phyloP scores from a whole-genome alignment of 768 basidiomycete species.

The Tulasnella sp. region DNA sequence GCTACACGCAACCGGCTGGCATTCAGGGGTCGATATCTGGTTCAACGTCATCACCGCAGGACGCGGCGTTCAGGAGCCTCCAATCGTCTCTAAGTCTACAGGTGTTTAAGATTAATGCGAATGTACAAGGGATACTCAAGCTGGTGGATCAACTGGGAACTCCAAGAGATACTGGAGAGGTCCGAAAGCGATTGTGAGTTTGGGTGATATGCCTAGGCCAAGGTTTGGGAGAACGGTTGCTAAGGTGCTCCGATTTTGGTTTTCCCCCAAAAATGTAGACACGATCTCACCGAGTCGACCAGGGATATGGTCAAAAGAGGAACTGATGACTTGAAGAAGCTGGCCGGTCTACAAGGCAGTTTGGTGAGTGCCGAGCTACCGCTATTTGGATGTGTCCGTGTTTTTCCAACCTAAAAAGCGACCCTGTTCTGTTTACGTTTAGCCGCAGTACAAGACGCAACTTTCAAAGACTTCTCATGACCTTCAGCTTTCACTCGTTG shows the following conservation, averaged over 20 bases:
- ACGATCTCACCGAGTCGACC: slow-evolving; percentile 89
- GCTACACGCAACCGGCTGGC: neutral
- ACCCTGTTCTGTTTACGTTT: slow-evolving; percentile 1
- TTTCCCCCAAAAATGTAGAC: slow-evolving; percentile 34
- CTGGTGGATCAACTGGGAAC: slow-evolving; percentile 96
- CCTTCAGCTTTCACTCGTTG: slow-evolving; percentile 74
- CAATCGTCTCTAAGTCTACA: slow-evolving; percentile 78
- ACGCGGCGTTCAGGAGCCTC: slow-evolving; percentile 58
- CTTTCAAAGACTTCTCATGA: slow-evolving; percentile 91
- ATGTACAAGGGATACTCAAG: slow-evolving; percentile 88
- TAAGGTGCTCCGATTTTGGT: neutral
- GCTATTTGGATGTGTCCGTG: neutral
- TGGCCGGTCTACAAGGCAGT: slow-evolving; percentile 51
- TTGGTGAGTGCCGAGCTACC: slow-evolving; percentile 34
- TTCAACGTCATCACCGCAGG: slow-evolving; percentile 39
- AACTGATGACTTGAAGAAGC: slow-evolving; percentile 83
- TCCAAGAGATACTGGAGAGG: slow-evolving; percentile 55
- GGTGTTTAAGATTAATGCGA: slow-evolving; percentile 97
- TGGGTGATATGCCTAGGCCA: neutral
- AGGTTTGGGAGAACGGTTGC: neutral
- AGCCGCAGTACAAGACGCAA: slow-evolving; percentile 72
- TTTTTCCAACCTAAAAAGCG: neutral
- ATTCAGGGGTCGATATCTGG: neutral
- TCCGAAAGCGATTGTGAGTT: slow-evolving; percentile 77
- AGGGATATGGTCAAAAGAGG: slow-evolving; percentile 90